Percentiles rank a stretch among this genome's conserved stretches.
These are phyloP conservation scores for Phytophthora rubi DNA, from an alignment of 352 stramenopile species.

Conservation along the genomic window DNA sequence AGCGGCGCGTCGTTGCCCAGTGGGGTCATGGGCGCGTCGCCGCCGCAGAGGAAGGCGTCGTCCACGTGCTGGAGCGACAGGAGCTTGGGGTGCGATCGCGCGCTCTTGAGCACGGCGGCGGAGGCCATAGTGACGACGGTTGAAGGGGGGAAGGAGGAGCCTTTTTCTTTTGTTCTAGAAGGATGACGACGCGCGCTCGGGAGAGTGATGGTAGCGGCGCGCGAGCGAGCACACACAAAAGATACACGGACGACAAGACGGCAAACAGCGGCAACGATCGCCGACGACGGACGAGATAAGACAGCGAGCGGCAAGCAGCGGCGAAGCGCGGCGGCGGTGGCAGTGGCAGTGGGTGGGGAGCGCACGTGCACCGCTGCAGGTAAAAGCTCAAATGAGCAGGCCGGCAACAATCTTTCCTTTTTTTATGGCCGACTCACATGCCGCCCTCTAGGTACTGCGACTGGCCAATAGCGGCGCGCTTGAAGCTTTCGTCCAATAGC, in stretches of 20 bases:
- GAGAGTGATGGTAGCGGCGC: slow-evolving; percentile 37
- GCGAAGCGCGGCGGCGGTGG: no score
- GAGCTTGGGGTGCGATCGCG: slow-evolving; percentile 48
- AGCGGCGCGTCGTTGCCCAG: slow-evolving; percentile 36
- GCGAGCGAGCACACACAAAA: slow-evolving; percentile 37
- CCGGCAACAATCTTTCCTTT: slow-evolving; percentile 39
- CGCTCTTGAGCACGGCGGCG: slow-evolving; percentile 41
- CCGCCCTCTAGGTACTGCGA: background rate
- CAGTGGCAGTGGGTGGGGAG: slow-evolving; percentile 7
- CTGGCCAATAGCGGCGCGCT: slow-evolving; percentile 22
- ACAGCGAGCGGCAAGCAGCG: slow-evolving; percentile 1
- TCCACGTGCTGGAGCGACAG: slow-evolving; percentile 58
- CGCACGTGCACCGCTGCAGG: slow-evolving; percentile 51
- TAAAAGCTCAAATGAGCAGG: slow-evolving; percentile 76
- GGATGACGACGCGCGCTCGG: slow-evolving; percentile 30
- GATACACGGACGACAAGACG: slow-evolving; percentile 43
- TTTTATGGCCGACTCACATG: slow-evolving; percentile 20
- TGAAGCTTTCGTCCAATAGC: slow-evolving; percentile 39
- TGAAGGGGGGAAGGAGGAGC: slow-evolving; percentile 18
- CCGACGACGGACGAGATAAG: background rate
- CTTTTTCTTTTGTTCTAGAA: slow-evolving; percentile 41
- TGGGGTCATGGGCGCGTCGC: slow-evolving; percentile 53
- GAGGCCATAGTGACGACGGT: slow-evolving; percentile 45
- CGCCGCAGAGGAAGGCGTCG: slow-evolving; percentile 38
- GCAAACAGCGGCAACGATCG: slow-evolving; percentile 17